These are phyloP conservation scores for Trichosporon sp. DNA, from an alignment of 1,284 basidiomycete species.

Conservation along the genomic window DNA sequence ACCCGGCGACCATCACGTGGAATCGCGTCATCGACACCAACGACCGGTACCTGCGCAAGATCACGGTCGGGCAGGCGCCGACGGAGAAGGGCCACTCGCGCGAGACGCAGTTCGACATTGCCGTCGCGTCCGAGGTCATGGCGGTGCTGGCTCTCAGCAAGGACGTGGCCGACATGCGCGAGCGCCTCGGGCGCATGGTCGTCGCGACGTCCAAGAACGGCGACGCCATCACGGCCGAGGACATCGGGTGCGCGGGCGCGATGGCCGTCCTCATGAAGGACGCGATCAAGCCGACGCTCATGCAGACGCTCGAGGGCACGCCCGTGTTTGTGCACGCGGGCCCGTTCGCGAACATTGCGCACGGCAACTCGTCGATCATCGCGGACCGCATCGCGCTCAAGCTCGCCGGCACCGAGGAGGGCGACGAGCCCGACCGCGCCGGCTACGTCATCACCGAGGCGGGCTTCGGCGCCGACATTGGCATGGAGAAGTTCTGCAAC, in stretches of 20 bases:
- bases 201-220: slow-evolving; percentile 91
- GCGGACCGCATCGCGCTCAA: slow-evolving; percentile 95
- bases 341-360: slow-evolving; percentile 98
- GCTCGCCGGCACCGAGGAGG: slow-evolving; percentile 91
- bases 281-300: slow-evolving; percentile 97
- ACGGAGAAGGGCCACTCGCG: slow-evolving; percentile 89
- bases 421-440: slow-evolving; percentile 73
- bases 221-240: slow-evolving; percentile 91
- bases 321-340: slow-evolving; percentile 99
- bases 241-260: slow-evolving; percentile 92
- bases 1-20: slow-evolving; percentile 91
- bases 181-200: slow-evolving; percentile 66
- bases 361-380: slow-evolving; percentile 97
- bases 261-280: slow-evolving; percentile 98
- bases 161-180: slow-evolving; percentile 82
- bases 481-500: slow-evolving; percentile 99
- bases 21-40: slow-evolving; percentile 96
- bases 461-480: slow-evolving; percentile 98
- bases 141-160: slow-evolving; percentile 91
- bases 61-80: slow-evolving; percentile 82
- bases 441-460: slow-evolving; percentile 98
- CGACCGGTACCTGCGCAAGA: slow-evolving; percentile 92
- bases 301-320: slow-evolving; percentile 98
- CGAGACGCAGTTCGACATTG: slow-evolving; percentile 90
- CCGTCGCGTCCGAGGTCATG: slow-evolving; percentile 97